These are phyloP conservation scores for Mrakia hoshinonis DNA, from an alignment of 768 basidiomycete genomes.

Conservation along the genomic window DNA sequence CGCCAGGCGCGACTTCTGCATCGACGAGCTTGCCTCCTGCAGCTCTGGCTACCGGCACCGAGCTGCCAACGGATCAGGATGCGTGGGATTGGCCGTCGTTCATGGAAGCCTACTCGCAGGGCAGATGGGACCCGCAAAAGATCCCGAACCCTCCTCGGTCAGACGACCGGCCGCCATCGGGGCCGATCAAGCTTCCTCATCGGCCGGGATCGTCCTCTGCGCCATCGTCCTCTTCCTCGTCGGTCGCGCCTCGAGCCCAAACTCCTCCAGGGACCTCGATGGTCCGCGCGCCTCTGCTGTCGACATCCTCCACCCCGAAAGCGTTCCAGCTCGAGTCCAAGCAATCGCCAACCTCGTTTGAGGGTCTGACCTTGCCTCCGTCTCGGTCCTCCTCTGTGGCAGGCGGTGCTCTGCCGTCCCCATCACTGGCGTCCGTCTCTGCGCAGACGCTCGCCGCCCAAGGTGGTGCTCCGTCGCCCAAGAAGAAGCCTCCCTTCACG, in stretches of 20 bases:
- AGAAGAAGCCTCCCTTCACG: constrained; percentile 21
- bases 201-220: constrained; percentile 20
- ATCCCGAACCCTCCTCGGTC: constrained; percentile 21
- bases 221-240: constrained; percentile 7
- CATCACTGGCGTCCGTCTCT: constrained; percentile 9
- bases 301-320: neutral
- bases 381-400: neutral
- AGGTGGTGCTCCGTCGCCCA: neutral
- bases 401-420: neutral
- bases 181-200: constrained; percentile 43
- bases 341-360: constrained; percentile 32
- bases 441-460: neutral
- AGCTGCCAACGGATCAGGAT: neutral
- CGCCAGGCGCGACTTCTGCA: neutral
- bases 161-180: neutral
- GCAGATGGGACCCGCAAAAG: constrained; percentile 58
- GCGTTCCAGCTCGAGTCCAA: neutral
- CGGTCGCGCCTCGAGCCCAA: constrained; percentile 1
- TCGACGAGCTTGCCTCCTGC: neutral
- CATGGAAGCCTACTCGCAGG: constrained; percentile 63
- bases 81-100: constrained; percentile 62
- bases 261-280: constrained; percentile 9
- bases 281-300: neutral
- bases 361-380: neutral
- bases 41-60: neutral